A percentile compares a stretch with the other conserved stretches of the same genome.
These are phyloP conservation scores for Termitomyces bulborhizus DNA, from an alignment of 768 basidiomycete species.

Conservation along the genomic window DNA sequence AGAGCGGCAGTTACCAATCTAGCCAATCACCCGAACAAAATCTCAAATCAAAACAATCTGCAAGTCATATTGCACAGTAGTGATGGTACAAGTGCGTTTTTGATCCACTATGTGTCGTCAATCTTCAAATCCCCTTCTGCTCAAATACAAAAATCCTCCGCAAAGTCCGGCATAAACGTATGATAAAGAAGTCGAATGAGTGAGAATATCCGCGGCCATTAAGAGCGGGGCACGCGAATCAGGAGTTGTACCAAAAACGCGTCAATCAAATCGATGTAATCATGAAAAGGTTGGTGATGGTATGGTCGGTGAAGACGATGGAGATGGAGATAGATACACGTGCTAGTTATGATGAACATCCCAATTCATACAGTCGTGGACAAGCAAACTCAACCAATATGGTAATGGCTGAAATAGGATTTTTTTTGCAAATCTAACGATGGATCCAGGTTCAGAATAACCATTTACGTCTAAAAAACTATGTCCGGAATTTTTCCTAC, in stretches of 20 bases:
- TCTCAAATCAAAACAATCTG: too few species aligned
- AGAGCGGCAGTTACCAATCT: too few species aligned
- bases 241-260: background rate
- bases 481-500: too few species aligned
- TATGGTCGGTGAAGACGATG: background rate
- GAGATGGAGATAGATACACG: background rate
- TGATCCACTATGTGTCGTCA: background rate
- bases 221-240: background rate
- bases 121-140: background rate
- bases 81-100: background rate
- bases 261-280: background rate
- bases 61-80: conserved; percentile 7
- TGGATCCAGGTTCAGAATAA: too few species aligned
- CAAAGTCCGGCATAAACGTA: background rate
- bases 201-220: conserved; percentile 5
- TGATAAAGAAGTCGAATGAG: conserved; percentile 1
- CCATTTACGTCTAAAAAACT: too few species aligned
- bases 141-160: background rate
- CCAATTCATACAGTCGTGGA: too few species aligned
- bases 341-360: background rate
- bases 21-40: too few species aligned
- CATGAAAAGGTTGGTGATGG: background rate
- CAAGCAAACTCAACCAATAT: too few species aligned
- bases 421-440: too few species aligned
- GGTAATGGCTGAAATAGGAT: too few species aligned